Conservation (phyloP, 179 eudicot species). For the Beta corolliflora region DNA sequence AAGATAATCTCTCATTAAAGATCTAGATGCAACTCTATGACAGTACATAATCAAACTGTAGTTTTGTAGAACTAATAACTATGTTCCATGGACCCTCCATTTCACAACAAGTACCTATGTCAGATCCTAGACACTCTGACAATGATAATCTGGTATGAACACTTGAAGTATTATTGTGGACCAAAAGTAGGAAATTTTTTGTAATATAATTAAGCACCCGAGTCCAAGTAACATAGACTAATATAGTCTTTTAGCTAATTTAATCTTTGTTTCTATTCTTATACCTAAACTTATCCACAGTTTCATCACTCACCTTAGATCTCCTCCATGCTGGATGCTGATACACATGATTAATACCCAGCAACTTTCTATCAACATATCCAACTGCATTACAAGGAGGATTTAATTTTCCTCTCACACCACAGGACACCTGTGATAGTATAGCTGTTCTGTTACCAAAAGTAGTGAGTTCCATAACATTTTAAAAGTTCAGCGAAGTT, state of each 20-base stretch:
- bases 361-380: constrained; percentile 69
- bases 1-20: background rate
- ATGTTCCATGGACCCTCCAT: background rate
- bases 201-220: too few relatives aligned
- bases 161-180: too few relatives aligned
- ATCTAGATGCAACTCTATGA: constrained; percentile 5
- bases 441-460: background rate
- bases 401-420: constrained; percentile 69
- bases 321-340: constrained; percentile 86
- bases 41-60: background rate
- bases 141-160: too few relatives aligned
- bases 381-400: constrained; percentile 94
- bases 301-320: constrained; percentile 55
- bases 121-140: too few relatives aligned
- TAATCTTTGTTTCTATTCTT: background rate
- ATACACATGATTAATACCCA: constrained; percentile 81
- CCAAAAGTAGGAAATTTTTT: too few relatives aligned
- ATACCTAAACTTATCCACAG: too few relatives aligned
- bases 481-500: background rate
- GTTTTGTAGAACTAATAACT: background rate
- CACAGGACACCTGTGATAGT: constrained; percentile 58
- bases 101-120: too few relatives aligned
- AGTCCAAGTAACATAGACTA: too few relatives aligned
- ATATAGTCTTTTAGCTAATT: background rate
- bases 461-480: background rate